Evolutionary conservation across 805 yeast species (phyloP), one percentile per base, ranked within the genome.

Genomic region (Groenewaldozyma tartarivorans): DNA sequence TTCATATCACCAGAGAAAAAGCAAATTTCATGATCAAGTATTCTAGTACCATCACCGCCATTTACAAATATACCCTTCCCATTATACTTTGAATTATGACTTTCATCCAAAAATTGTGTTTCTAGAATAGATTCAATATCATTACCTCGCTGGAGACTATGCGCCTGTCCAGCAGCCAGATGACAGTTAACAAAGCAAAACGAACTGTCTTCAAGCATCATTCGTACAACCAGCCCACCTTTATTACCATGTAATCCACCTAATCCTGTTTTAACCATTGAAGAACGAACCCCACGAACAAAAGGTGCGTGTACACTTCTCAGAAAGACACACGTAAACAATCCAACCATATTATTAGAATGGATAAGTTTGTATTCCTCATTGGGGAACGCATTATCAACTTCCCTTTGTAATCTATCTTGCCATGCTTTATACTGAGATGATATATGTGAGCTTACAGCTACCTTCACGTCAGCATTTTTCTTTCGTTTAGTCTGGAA

Each of bases 1-100:
- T 92, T 92, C 61, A 94, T 79, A 60, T 92, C 98, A 5, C 98
- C 98, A 61, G 84, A 69, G 87, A 96, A 86, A 13, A 92, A 74
- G 13, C 88, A 71, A 17, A 78, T 75, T 53, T 90, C 95, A 53
- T 82, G 92, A 50, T 86, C 94, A 38, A 72, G 69, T 3, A 86
- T 74, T 41, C 65, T 68, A 41, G 74, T 65, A 1, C 67, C 59
- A 29, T 68, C 69, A 9, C 70, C 64, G 4, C 64, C 63, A 40
- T 58, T 57, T 13, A 56, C 60, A 45, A 54, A 59, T 1, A 48
- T 45, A 7, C 50, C 48, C 30, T 47, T 45, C 15, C 47, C 48
- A 2, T 32, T 32, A 21, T 39, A 46, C 20, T 38, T 41, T 16
- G 46, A 30, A 39, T 47, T 41, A 17, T 47, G 48, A 30, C 22